These are phyloP conservation scores for Euphorbia corollata DNA, from an alignment of 441 rosid genomes.

Conservation along the genomic window DNA sequence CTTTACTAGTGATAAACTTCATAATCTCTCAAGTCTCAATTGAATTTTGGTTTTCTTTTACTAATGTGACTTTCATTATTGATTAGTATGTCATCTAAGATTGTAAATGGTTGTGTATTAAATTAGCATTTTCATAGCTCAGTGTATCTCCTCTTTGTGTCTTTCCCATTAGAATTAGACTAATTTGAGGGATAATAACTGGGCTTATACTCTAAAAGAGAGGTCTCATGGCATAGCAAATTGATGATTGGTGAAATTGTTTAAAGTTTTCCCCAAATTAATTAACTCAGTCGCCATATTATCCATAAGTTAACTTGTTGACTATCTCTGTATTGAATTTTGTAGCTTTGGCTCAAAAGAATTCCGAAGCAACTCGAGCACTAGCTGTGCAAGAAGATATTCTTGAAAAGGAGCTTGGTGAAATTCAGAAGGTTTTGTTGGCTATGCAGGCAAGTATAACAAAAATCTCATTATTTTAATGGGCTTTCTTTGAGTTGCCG, in stretches of 20 bases:
- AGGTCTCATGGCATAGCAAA: not conserved
- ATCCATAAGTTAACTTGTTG: not conserved
- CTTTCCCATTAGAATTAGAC: not conserved
- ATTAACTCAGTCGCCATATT: not conserved
- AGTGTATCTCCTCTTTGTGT: not conserved
- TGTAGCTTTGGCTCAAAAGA: slow-evolving; percentile 87
- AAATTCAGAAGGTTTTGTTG: slow-evolving; percentile 75
- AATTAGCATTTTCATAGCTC: no score
- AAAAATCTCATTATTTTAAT: slow-evolving; percentile 8
- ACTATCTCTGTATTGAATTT: slow-evolving; percentile 35
- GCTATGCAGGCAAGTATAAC: slow-evolving; percentile 73
- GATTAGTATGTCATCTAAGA: not conserved
- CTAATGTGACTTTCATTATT: not conserved
- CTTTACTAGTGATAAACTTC: no score
- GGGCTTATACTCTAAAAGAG: not conserved
- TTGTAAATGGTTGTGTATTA: no score
- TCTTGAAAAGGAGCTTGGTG: slow-evolving; percentile 82
- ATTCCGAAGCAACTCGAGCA: slow-evolving; percentile 81
- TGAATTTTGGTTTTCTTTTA: not conserved
- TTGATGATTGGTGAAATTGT: not conserved
- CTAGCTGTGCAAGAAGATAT: slow-evolving; percentile 69
- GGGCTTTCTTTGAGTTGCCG: slow-evolving; percentile 3
- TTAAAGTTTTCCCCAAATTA: slow-evolving; percentile 1
- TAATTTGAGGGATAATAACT: not conserved
- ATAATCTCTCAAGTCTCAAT: no score